Conservation (phyloP, 2,329 filamentous ascomycete species). For the Trichoderma endophyticum region DNA sequence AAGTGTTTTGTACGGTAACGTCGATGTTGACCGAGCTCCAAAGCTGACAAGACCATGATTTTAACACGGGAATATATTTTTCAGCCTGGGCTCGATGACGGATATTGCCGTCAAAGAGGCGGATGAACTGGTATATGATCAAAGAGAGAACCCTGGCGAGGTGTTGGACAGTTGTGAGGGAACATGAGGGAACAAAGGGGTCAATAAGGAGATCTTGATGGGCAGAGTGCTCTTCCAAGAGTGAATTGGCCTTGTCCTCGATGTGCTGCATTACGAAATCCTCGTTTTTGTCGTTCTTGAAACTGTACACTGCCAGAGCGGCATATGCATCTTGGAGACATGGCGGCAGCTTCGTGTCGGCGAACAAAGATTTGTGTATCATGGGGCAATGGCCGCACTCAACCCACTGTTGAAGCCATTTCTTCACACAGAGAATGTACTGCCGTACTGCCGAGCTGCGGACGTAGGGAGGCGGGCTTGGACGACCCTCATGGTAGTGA, state of each 20-base stretch:
- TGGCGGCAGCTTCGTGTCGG: constrained; percentile 23
- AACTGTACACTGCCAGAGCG: constrained; percentile 25
- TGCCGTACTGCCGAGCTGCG: constrained; percentile 24
- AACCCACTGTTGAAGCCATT: constrained; percentile 29
- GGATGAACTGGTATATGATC: constrained; percentile 25
- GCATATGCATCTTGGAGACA: constrained; percentile 31
- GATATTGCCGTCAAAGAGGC: constrained; percentile 27
- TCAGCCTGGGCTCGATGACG: constrained; percentile 26
- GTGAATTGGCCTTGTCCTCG: constrained; percentile 21
- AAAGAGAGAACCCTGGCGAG: constrained; percentile 25
- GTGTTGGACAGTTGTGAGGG: constrained; percentile 17
- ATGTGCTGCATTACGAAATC: constrained; percentile 27
- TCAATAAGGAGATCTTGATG: background rate
- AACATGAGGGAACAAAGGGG: background rate
- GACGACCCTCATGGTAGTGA: background rate
- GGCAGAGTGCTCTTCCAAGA: constrained; percentile 9
- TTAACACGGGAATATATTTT: constrained; percentile 15
- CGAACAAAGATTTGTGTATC: constrained; percentile 30
- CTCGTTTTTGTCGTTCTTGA: constrained; percentile 27
- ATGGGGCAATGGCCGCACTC: constrained; percentile 27
- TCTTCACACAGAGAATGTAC: constrained; percentile 26
- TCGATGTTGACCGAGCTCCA: constrained; percentile 22
- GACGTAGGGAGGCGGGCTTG: background rate
- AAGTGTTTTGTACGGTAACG: constrained; percentile 21
- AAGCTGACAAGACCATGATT: constrained; percentile 20